Evolutionary conservation across 1,284 basidiomycete genomes (phyloP).

Genomic region (Leucoagaricus sp.): DNA sequence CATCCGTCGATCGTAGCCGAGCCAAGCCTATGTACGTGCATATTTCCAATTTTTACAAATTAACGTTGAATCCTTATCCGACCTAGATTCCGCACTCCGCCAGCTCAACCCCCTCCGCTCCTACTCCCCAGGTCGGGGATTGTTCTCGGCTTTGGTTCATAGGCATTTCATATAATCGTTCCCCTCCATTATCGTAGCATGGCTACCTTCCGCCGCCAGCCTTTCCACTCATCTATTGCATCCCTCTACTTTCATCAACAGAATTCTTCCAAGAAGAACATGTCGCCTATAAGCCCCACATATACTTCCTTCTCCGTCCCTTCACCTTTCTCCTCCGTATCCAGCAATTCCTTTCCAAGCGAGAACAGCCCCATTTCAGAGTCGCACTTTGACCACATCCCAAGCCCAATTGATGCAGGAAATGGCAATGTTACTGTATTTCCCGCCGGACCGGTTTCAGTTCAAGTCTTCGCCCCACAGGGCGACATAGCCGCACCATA

Average conservation of each 20-base stretch:
- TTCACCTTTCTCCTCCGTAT: constrained; percentile 34
- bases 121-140: constrained; percentile 6
- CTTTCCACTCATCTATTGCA: constrained; percentile 9
- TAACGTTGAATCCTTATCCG: constrained; percentile 9
- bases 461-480: constrained; percentile 19
- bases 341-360: constrained; percentile 27
- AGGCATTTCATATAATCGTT: constrained; percentile 13
- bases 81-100: constrained; percentile 3
- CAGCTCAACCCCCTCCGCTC: neutral
- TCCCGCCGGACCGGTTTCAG: constrained; percentile 14
- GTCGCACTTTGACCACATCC: constrained; percentile 18
- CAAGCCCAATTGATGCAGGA: constrained; percentile 15
- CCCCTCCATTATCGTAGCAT: constrained; percentile 11
- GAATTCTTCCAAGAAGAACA: constrained; percentile 11
- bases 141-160: constrained; percentile 5
- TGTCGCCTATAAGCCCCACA: constrained; percentile 29
- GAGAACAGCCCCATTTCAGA: constrained; percentile 26
- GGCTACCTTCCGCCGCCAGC: constrained; percentile 12
- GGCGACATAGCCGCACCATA: constrained; percentile 17
- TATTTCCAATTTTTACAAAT: constrained; percentile 10
- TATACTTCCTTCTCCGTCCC: constrained; percentile 28
- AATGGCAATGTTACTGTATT: constrained; percentile 13
- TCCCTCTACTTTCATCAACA: constrained; percentile 7
- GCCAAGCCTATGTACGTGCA: constrained; percentile 5
- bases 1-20: constrained; percentile 11